Evolutionary conservation across 2,329 filamentous ascomycete genomes (phyloP), one percentile per base, ranked within the genome.

Genomic region (Colletotrichum tanaceti): DNA sequence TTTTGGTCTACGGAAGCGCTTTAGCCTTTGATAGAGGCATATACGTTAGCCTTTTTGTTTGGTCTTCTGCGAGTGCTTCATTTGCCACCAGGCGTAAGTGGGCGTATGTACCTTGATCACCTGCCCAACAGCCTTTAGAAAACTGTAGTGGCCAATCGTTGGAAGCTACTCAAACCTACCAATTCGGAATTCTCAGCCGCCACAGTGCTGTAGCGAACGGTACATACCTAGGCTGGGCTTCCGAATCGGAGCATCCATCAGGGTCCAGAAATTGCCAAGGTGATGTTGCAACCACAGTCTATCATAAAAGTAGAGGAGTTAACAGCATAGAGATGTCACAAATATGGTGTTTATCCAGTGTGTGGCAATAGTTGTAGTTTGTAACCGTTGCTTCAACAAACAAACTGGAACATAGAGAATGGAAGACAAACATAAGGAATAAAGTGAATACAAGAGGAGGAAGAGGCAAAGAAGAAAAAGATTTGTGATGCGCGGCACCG

Each of bases 401-500:
- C n/a, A 9, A 39, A 38, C 18, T 5, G n/a, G n/a, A 16, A 10
- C 11, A 22, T 13, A 20, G 14, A 16, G 24, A 32, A 32, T 13
- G 43, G 24, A 18, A 22, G 3, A 20, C n/a, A 10, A 0, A 11
- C n/a, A 10, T 1, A 11, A 24, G 10, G 5, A n/a, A 38, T 4
- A 18, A 16, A 6, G 16, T 18, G 2, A 4, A 4, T 13, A 2
- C 13, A 3, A 46, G 28, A 24, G 4, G 9, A n/a, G 46, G 16
- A 54, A 11, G 11, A 22, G 28, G 18, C 3, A 22, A 35, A 35
- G 46, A 39, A 46, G 22, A 43, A 55, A 57, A 39, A 2, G 6
- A 3, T 32, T 24, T n/a, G 14, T 13, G 57, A 58, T 70, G 63
- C 63, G 67, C 59, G 57, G 57, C 52, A 64, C 70, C 46, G 63